phyloP scores from a whole-genome alignment of 306 rosid species.

The Begonia masoniana region DNA sequence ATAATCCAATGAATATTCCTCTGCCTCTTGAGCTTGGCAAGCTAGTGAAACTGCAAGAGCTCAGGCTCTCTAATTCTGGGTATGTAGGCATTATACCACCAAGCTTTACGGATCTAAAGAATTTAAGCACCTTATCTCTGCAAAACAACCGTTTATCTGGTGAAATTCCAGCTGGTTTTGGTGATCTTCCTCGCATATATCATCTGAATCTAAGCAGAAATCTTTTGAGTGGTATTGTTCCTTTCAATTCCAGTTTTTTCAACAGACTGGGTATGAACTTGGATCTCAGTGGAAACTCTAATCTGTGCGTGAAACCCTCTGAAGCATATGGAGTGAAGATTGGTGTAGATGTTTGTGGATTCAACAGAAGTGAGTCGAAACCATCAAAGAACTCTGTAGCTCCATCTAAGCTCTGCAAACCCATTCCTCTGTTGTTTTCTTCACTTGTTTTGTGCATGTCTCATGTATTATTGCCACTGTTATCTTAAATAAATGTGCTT shows the following conservation, averaged over 20 bases:
- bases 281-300: slow-evolving; percentile 39
- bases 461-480: slow-evolving; percentile 4
- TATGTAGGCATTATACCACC: slow-evolving; percentile 32
- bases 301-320: slow-evolving; percentile 33
- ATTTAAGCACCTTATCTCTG: slow-evolving; percentile 33
- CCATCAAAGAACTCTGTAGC: slow-evolving; percentile 22
- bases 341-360: slow-evolving; percentile 35
- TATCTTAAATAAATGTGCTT: background rate
- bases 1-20: slow-evolving; percentile 27
- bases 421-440: slow-evolving; percentile 10
- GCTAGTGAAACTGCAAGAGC: slow-evolving; percentile 33
- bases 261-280: slow-evolving; percentile 33
- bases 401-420: slow-evolving; percentile 9
- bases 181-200: slow-evolving; percentile 27
- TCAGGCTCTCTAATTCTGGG: slow-evolving; percentile 35
- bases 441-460: slow-evolving; percentile 13
- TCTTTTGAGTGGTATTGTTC: slow-evolving; percentile 26
- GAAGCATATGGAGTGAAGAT: slow-evolving; percentile 20
- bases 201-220: slow-evolving; percentile 44
- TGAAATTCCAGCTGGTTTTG: slow-evolving; percentile 23
- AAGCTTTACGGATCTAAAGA: slow-evolving; percentile 24
- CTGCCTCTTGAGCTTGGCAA: slow-evolving; percentile 27
- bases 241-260: slow-evolving; percentile 40
- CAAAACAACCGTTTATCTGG: slow-evolving; percentile 33
- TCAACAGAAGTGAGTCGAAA: slow-evolving; percentile 11